Evolutionary conservation across 768 basidiomycete genomes (phyloP).

Genomic region (Favolaschia claudopus): DNA sequence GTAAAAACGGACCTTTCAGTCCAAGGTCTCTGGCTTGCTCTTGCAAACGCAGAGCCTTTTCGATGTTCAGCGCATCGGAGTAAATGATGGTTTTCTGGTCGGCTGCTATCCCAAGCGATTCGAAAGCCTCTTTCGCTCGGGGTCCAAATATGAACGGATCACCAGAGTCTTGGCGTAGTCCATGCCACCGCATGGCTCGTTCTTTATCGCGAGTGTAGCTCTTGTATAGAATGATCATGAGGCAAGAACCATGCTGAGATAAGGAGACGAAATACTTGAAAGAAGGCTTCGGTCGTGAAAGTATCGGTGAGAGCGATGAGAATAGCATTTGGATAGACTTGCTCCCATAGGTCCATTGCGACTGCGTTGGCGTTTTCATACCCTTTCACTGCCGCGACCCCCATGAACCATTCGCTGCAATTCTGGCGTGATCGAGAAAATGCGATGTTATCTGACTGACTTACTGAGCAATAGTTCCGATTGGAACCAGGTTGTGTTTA

Average conservation of each 20-base stretch:
- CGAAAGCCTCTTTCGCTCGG: slow-evolving; percentile 75
- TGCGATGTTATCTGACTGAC: slow-evolving; percentile 34
- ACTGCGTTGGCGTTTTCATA: slow-evolving; percentile 78
- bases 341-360: slow-evolving; percentile 89
- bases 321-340: slow-evolving; percentile 63
- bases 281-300: slow-evolving; percentile 88
- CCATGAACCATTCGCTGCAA: slow-evolving; percentile 97
- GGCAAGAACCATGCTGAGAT: not conserved
- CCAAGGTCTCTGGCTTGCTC: slow-evolving; percentile 78
- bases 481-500: slow-evolving; percentile 67
- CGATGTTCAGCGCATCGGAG: slow-evolving; percentile 81
- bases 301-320: slow-evolving; percentile 94
- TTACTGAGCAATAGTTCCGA: slow-evolving; percentile 90
- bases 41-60: slow-evolving; percentile 74
- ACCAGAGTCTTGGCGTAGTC: slow-evolving; percentile 93
- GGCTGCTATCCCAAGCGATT: slow-evolving; percentile 71
- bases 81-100: slow-evolving; percentile 77
- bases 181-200: slow-evolving; percentile 76
- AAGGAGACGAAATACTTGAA: slow-evolving; percentile 58
- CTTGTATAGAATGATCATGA: slow-evolving; percentile 45
- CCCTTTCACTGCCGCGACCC: slow-evolving; percentile 85
- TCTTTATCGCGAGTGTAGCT: slow-evolving; percentile 64
- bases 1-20: slow-evolving; percentile 57
- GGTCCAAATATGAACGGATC: slow-evolving; percentile 85
- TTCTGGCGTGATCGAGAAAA: slow-evolving; percentile 18